A percentile compares a stretch with the other conserved stretches of the same genome.
Evolutionary conservation across 176 grass and related monocot species (phyloP).

Genomic region (Hordeum marinum): DNA sequence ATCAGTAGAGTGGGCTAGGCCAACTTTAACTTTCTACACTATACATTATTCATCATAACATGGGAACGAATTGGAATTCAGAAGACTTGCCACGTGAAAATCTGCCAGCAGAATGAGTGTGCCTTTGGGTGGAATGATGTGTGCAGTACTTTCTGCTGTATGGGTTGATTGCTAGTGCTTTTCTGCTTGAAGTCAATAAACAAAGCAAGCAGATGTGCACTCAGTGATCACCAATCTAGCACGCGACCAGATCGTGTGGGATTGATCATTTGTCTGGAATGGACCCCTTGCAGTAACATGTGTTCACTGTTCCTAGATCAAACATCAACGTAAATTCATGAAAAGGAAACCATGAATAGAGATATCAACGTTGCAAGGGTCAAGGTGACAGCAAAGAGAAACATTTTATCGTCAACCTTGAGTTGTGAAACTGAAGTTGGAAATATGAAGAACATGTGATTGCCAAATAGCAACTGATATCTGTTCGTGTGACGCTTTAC

Average conservation of each 20-base stretch:
- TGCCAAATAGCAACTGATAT: not conserved
- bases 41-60: constrained; percentile 12
- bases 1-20: not conserved
- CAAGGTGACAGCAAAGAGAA: not conserved
- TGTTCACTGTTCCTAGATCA: not conserved
- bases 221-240: constrained; percentile 7
- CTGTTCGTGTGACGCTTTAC: not conserved
- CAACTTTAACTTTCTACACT: not conserved
- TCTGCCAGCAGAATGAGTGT: not conserved
- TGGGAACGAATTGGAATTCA: not conserved
- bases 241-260: not conserved
- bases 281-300: not conserved
- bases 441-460: not conserved
- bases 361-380: not conserved
- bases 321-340: not conserved
- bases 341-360: not conserved
- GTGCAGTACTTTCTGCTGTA: constrained; percentile 5
- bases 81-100: constrained; percentile 8
- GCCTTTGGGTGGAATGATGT: not conserved
- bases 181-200: constrained; percentile 5
- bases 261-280: not conserved
- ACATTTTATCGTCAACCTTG: not conserved
- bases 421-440: not conserved
- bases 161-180: not conserved
- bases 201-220: not conserved